Conservation (phyloP, 176 grass and related monocot species). For the Juncus effusus region DNA sequence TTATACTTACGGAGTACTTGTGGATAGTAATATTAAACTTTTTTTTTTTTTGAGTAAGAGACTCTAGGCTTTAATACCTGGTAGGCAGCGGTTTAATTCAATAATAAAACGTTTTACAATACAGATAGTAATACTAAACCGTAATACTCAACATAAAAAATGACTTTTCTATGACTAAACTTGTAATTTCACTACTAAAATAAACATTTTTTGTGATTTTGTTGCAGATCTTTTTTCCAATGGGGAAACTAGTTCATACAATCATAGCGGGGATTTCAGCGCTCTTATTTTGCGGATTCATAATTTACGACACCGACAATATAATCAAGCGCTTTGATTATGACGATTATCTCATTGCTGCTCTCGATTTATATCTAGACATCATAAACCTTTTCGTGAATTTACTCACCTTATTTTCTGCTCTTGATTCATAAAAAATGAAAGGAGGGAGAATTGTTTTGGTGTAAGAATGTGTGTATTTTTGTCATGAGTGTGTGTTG, state of each 20-base stretch:
- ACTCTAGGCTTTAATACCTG: too few species aligned
- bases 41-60: too few species aligned
- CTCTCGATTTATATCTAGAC: constrained; percentile 52
- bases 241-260: constrained; percentile 40
- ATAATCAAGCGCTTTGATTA: constrained; percentile 58
- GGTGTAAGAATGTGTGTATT: too few species aligned
- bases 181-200: too few species aligned
- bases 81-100: too few species aligned
- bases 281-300: constrained; percentile 49
- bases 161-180: too few species aligned
- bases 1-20: too few species aligned
- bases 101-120: too few species aligned
- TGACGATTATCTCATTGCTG: constrained; percentile 45
- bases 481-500: too few species aligned
- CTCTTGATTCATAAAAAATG: constrained; percentile 32
- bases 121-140: too few species aligned
- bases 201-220: neutral
- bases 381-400: constrained; percentile 57
- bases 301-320: constrained; percentile 62
- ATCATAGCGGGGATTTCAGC: constrained; percentile 40
- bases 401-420: constrained; percentile 29
- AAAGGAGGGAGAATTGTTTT: too few species aligned
- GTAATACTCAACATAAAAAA: neutral
- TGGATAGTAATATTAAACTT: too few species aligned
- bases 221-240: constrained; percentile 49